Base-by-base conservation (phyloP, 495 filamentous ascomycete genomes). In the Podospora pseudocomata region DNA sequence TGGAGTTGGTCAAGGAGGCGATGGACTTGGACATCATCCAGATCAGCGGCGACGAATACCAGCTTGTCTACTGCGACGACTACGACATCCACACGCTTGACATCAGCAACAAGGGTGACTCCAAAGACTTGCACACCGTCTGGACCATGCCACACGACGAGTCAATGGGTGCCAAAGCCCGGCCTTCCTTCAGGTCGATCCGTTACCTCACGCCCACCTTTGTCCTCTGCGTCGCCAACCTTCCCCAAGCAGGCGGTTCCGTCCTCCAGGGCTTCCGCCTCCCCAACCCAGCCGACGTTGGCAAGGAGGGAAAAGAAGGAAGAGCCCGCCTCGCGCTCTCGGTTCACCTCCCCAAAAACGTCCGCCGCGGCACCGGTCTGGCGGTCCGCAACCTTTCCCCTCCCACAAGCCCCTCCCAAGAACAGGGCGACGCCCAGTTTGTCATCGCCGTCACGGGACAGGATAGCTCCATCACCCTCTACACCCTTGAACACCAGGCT, bases 171-270 rank as follows among this genome's bases (percentile, higher is more conserved):
- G 84, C 78, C 60, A 49, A 49, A 49, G 74, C 76, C 44, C 86
- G 81, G 72, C 85, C 82, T 56, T 72, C 77, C 32, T 84, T 93
- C 75, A 86, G 91, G 59, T 86, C 87, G 15, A 74, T 94, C 67
- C 91, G 93, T 64, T 97, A 91, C 81, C 80, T 96, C 28, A 89
- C 91, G 0, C 80, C 91, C 26, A 90, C 93, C 72, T 87, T 97
- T 55, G 72, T 91, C 1, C 80, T 97, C 53, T 84, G 93, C 34
- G 76, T 83, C 19, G 78, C 81, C 19, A 86, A 88, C 70, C 77
- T 82, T 18, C 80, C 81, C 28, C 76, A 79, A 53, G 76, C 76
- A 26, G 74, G 79, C 57, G 84, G 84, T 30, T 81, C 79, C 13
- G 78, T 86, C n/a, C 73, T 87, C 15, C 80, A 84, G n/a, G 83